These are phyloP conservation scores for Blepharisma undulans DNA, from an alignment of 169 alveolate species.

Conservation along the genomic window DNA sequence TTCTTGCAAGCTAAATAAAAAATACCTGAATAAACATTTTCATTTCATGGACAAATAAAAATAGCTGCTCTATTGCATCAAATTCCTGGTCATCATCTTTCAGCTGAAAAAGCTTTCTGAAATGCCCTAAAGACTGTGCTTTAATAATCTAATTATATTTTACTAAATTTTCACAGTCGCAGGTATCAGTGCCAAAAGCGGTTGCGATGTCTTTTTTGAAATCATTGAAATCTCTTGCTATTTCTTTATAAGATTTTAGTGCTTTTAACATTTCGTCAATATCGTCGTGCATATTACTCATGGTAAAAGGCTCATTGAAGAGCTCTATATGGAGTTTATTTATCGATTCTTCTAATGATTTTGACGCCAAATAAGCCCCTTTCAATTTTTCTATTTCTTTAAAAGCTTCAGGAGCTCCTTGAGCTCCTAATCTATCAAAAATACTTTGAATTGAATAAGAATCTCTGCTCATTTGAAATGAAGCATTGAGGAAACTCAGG, in stretches of 20 bases:
- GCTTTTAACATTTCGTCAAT: not conserved
- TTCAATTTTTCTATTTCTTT: not conserved
- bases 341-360: not conserved
- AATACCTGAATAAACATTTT: not conserved
- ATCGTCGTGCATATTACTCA: not conserved
- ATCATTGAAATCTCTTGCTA: not conserved
- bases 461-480: not conserved
- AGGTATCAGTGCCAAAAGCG: not conserved
- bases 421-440: not conserved
- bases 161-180: not conserved
- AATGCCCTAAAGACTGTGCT: not conserved
- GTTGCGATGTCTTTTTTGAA: not conserved
- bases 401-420: not conserved
- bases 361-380: not conserved
- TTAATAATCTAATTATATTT: not conserved
- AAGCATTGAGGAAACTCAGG: not conserved
- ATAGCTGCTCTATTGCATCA: not conserved
- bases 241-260: not conserved
- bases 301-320: not conserved
- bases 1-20: not conserved
- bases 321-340: not conserved
- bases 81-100: not conserved
- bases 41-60: slow-evolving; percentile 36
- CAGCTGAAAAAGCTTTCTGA: slow-evolving; percentile 14
- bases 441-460: not conserved